Evolutionary conservation across 495 filamentous ascomycete genomes (phyloP).

Genomic region (Apodospora peruviana): DNA sequence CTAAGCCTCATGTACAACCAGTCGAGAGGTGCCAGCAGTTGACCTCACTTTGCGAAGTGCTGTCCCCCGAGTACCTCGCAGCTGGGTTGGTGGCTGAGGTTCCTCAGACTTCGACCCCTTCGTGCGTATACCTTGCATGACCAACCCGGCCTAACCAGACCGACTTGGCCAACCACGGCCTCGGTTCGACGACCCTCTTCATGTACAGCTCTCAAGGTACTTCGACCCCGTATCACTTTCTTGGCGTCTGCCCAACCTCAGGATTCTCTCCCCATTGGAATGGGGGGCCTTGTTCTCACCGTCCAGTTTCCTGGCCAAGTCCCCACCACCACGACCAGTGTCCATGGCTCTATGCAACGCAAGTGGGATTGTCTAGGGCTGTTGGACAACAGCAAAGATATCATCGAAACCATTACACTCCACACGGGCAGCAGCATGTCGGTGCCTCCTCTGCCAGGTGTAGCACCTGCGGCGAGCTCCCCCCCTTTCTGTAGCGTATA

Average conservation of each 20-base stretch:
- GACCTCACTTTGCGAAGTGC: too few relatives aligned
- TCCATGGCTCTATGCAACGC: conserved; percentile 10
- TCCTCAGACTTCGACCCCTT: not conserved
- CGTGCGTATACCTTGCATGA: not conserved
- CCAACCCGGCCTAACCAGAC: too few relatives aligned
- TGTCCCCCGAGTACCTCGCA: too few relatives aligned
- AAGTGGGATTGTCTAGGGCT: conserved; percentile 10
- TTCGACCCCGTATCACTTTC: not conserved
- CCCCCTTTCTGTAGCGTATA: conserved; percentile 4
- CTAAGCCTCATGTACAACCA: too few relatives aligned
- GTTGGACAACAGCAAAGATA: conserved; percentile 11
- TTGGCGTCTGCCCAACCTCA: conserved; percentile 1
- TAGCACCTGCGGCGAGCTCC: not conserved
- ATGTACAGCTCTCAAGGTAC: not conserved
- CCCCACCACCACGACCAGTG: not conserved
- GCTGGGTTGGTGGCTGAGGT: too few relatives aligned
- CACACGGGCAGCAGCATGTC: not conserved
- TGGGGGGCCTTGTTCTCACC: too few relatives aligned
- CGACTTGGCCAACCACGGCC: not conserved
- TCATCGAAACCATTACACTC: conserved; percentile 3
- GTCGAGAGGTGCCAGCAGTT: too few relatives aligned
- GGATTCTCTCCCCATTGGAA: too few relatives aligned
- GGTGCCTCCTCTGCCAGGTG: not conserved
- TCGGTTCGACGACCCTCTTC: not conserved
- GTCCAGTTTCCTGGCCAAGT: too few relatives aligned